Base-by-base conservation (phyloP, 257 asterid species). In the Penstemon newberryi region DNA sequence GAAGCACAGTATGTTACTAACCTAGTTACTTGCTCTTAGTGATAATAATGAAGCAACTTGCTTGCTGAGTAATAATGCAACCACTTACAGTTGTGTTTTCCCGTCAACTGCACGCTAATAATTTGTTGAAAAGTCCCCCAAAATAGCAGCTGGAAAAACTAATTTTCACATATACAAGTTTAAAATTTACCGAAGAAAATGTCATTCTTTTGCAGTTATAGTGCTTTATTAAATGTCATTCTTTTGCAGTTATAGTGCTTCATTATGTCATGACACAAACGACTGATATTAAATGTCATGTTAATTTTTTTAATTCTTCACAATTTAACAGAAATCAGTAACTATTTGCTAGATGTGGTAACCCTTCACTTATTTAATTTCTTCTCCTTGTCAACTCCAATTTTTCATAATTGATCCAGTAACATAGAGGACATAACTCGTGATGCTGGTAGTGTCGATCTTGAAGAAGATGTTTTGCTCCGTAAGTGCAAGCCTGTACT, bases 401-500 rank as follows among this genome's bases (percentile, higher is more conserved):
- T 67, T 63, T 61, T 18, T 36, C 39, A 4, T 7, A 72, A 52
- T 7, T 56, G 65, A n/a, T 69, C 65, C 91, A 94, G 99, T 61
- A 94, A 94, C 78, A 86, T 94, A 67, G 99, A 94, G 77, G 99
- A 94, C 77, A 84, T 82, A 64, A 82, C 97, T 74, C 99, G 99
- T 60, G 97, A 94, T 83, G 96, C 97, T 83, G 96, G 96, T 66
- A 89, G 97, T 75, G 58, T 84, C 25, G 89, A 94, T 82, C 78
- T 89, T 72, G 90, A 84, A 72, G 97, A 88, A 72, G 96, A 87
- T 61, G 83, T 67, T 75, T 79, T 92, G 79, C 75, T 74, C 70
- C 66, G 98, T 92, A 88, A 90, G 98, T 80, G 69, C 60, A 60
- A 44, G 5, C 74, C 70, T 51, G 15, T 63, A n/a, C 63, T 18